Base-by-base conservation (phyloP, 129 eudicot species). In the Smallanthus sonchifolius region DNA sequence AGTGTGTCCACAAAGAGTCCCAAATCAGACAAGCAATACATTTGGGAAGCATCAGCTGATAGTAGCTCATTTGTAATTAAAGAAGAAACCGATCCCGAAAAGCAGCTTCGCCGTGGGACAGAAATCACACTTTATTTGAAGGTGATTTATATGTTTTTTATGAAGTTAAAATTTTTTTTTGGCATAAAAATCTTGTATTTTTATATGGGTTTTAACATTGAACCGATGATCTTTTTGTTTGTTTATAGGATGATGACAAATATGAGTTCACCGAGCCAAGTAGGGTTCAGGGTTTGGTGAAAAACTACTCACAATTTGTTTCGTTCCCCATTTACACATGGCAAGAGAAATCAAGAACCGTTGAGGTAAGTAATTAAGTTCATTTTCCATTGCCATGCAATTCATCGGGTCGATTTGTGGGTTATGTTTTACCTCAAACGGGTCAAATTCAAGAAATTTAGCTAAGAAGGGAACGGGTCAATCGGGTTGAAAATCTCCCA, bases 271-370 rank as follows among this genome's bases (percentile, higher is more conserved):
- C 97, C 0, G 98, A 94, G 75, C 93, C 98, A 24, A 60, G 82
- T 34, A 85, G 82, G 81, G 79, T 94, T 67, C 97, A 86, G 79
- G 86, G 80, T 77, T 81, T 94, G 84, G 97, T 94, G 76, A 90
- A 94, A 73, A 94, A 90, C 72, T 94, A 94, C 77, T 94, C 98
- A 0, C 97, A 94, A 63, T 90, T 94, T 83, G 91, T 94, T 78
- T 90, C 98, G 2, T 94, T 94, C 61, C 98, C 98, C 60, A 90
- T 90, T 74, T 94, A 86, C 74, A 87, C 94, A 4, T 94, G 98
- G 98, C 98, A 90, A 84, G 98, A 94, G 79, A 94, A 94, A 77
- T 90, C 98, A 28, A 86, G 96, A 67, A 90, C 91, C 56, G 84
- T 94, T 67, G 98, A 94, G 97, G 98, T 88, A 65, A 69, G 30